Conservation (phyloP, 2,329 filamentous ascomycete genomes). For the Neofusicoccum sp. region DNA sequence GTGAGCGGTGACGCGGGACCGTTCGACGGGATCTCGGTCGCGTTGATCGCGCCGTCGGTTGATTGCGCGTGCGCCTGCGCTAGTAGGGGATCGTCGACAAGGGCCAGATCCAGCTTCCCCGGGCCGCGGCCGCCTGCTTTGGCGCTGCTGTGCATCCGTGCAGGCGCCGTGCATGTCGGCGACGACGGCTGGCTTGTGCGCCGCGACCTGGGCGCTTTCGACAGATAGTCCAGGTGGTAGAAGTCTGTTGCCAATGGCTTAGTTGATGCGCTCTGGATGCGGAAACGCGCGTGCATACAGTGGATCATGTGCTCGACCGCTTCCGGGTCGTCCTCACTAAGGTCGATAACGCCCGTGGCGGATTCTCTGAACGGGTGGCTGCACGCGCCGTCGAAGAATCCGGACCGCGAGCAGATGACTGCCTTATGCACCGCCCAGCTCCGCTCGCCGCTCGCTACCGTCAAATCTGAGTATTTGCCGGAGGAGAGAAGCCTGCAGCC, state of each 20-base stretch:
- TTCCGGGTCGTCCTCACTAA: slow-evolving; percentile 41
- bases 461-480: slow-evolving; percentile 49
- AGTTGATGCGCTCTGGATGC: neutral
- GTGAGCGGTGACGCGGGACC: slow-evolving; percentile 14
- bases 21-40: slow-evolving; percentile 17
- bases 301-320: slow-evolving; percentile 43
- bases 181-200: slow-evolving; percentile 31
- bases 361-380: slow-evolving; percentile 38
- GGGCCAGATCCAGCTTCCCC: slow-evolving; percentile 27
- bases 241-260: slow-evolving; percentile 31
- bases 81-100: slow-evolving; percentile 40
- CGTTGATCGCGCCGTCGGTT: neutral
- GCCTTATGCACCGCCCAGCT: slow-evolving; percentile 49
- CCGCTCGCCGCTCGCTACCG: slow-evolving; percentile 45
- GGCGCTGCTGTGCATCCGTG: slow-evolving; percentile 21
- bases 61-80: slow-evolving; percentile 23
- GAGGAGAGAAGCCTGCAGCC: slow-evolving; percentile 34
- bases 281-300: slow-evolving; percentile 30
- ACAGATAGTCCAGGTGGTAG: slow-evolving; percentile 42
- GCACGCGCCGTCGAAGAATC: slow-evolving; percentile 46
- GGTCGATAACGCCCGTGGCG: slow-evolving; percentile 37
- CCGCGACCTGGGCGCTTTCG: slow-evolving; percentile 28
- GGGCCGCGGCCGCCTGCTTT: neutral
- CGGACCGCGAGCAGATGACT: slow-evolving; percentile 48
- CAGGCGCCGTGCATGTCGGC: slow-evolving; percentile 23